These are phyloP conservation scores for Backusella westeae DNA, from an alignment of 192 early-diverging fungal species.

Conservation along the genomic window DNA sequence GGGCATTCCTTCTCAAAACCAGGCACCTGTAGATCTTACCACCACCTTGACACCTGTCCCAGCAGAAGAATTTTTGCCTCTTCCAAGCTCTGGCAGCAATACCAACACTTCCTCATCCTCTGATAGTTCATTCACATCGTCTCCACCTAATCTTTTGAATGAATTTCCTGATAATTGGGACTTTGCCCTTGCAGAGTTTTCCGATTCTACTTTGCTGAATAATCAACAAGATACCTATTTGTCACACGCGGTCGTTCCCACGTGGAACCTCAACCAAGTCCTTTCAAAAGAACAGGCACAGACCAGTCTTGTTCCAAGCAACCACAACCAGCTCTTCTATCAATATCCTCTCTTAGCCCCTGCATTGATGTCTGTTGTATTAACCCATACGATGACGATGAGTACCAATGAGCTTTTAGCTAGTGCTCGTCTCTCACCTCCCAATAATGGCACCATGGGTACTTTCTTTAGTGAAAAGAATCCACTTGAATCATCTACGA, in stretches of 20 bases:
- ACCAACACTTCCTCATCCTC: not conserved
- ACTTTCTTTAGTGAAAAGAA: not conserved
- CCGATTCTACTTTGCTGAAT: not conserved
- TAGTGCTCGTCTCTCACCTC: not conserved
- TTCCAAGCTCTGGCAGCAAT: not conserved
- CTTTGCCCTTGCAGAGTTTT: not conserved
- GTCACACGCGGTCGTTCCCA: slow-evolving; percentile 21
- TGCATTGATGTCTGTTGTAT: slow-evolving; percentile 33
- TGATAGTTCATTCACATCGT: not conserved
- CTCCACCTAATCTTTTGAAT: slow-evolving; percentile 2
- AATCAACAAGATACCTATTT: slow-evolving; percentile 14
- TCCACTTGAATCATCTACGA: not conserved
- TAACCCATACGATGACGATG: slow-evolving; percentile 28
- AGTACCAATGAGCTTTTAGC: slow-evolving; percentile 14
- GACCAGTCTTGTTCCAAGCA: not conserved
- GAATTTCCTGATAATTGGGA: slow-evolving; percentile 13
- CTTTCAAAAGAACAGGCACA: not conserved
- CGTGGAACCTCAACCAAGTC: slow-evolving; percentile 18
- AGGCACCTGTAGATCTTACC: not conserved
- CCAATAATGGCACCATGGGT: not conserved
- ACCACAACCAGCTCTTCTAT: slow-evolving; percentile 5
- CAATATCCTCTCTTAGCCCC: slow-evolving; percentile 30
- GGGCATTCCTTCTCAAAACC: not conserved
- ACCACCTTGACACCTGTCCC: not conserved
- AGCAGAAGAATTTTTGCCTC: not conserved